Evolutionary conservation across 176 grass and related monocot species (phyloP).

Genomic region (Alloteropsis semialata): DNA sequence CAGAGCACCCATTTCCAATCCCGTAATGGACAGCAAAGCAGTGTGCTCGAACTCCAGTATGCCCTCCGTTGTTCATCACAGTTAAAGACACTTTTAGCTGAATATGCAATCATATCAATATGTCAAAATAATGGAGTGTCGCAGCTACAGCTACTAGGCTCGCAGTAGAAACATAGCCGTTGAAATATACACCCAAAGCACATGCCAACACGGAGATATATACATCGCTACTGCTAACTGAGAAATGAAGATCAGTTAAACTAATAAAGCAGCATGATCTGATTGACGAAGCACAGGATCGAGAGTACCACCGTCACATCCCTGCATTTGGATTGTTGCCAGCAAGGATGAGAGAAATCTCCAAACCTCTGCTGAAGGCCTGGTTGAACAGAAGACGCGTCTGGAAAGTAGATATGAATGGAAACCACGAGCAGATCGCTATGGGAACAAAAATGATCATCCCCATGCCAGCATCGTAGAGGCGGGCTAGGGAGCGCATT

Average conservation of each 20-base stretch:
- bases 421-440: constrained; percentile 76
- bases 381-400: constrained; percentile 90
- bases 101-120: neutral
- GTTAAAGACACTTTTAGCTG: neutral
- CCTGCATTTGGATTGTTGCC: constrained; percentile 87
- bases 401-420: constrained; percentile 90
- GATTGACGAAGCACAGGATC: neutral
- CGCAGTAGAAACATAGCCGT: neutral
- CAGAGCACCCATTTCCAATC: neutral
- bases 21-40: neutral
- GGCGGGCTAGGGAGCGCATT: constrained; percentile 61
- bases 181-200: neutral
- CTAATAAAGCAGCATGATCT: neutral
- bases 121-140: neutral
- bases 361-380: constrained; percentile 92
- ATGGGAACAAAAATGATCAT: constrained; percentile 73
- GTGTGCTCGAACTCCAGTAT: too few species aligned
- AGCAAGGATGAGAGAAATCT: constrained; percentile 93
- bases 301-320: constrained; percentile 24
- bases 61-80: neutral
- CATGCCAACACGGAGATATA: constrained; percentile 26
- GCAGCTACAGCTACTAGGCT: neutral
- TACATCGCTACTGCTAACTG: constrained; percentile 33
- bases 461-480: constrained; percentile 70
- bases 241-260: neutral